These are phyloP conservation scores for Torulaspora indica DNA, from an alignment of 805 yeast species.

Conservation along the genomic window DNA sequence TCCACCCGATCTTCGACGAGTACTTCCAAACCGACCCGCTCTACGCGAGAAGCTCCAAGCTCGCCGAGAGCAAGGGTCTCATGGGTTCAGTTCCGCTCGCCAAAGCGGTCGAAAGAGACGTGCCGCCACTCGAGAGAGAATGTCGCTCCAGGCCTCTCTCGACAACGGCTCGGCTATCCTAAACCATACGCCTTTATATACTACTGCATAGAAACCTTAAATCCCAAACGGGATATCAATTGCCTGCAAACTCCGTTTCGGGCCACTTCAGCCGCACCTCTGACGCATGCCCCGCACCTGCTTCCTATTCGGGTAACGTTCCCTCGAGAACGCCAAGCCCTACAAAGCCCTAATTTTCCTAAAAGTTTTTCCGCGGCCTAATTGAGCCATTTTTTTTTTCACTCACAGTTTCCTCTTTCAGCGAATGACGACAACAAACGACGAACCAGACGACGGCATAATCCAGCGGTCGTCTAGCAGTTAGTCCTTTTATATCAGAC, in stretches of 20 bases:
- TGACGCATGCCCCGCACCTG: conserved; percentile 4
- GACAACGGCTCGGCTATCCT: conserved; percentile 8
- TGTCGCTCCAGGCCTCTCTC: conserved; percentile 46
- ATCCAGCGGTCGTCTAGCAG: not conserved
- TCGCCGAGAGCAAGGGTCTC: conserved; percentile 87
- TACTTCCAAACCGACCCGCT: conserved; percentile 72
- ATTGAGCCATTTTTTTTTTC: conserved; percentile 10
- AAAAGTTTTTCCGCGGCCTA: conserved; percentile 1
- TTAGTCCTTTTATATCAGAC: conserved; percentile 3
- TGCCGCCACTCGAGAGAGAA: conserved; percentile 78
- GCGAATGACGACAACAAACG: conserved; percentile 8
- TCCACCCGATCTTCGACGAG: conserved; percentile 90
- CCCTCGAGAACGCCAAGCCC: not conserved
- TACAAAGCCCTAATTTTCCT: conserved; percentile 1
- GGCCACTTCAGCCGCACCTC: not conserved
- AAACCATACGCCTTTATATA: not conserved
- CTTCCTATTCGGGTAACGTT: not conserved
- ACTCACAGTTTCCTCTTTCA: conserved; percentile 7
- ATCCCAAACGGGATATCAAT: not conserved
- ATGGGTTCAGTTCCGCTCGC: conserved; percentile 84
- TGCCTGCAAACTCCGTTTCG: not conserved
- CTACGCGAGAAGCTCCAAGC: conserved; percentile 63
- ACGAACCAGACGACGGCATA: conserved; percentile 2
- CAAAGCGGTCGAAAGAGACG: conserved; percentile 45
- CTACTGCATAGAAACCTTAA: not conserved